A percentile compares a stretch with the other conserved stretches of the same genome.
Evolutionary conservation across 371 early-diverging fungal species (phyloP).

Genomic region (Mortierella sp.): DNA sequence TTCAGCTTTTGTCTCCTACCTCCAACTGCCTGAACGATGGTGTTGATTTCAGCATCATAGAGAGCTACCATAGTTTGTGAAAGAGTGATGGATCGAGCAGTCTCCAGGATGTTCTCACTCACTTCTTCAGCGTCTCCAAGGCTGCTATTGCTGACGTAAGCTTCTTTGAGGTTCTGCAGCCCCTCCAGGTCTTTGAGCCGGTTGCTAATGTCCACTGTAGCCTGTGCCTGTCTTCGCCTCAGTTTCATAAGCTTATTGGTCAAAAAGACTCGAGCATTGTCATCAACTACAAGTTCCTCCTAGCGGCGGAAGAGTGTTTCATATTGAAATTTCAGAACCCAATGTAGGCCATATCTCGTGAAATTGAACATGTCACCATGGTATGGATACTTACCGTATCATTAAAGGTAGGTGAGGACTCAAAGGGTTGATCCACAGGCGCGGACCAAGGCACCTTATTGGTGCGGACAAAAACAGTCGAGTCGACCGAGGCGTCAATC

Average conservation of each 20-base stretch:
- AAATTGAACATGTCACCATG: background rate
- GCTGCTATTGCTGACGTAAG: slow-evolving; percentile 57
- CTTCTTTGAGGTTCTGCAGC: slow-evolving; percentile 59
- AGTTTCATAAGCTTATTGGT: slow-evolving; percentile 74
- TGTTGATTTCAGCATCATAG: slow-evolving; percentile 67
- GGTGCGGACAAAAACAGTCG: slow-evolving; percentile 62
- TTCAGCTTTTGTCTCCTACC: slow-evolving; percentile 40
- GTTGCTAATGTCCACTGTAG: slow-evolving; percentile 62
- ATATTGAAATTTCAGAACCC: background rate
- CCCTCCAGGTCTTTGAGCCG: slow-evolving; percentile 66
- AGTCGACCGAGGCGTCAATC: slow-evolving; percentile 66
- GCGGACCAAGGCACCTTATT: slow-evolving; percentile 56
- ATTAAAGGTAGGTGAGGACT: slow-evolving; percentile 51
- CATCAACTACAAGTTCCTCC: slow-evolving; percentile 70
- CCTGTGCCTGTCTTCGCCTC: slow-evolving; percentile 58
- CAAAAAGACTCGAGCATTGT: slow-evolving; percentile 68
- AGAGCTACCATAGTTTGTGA: slow-evolving; percentile 65
- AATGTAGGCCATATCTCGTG: background rate
- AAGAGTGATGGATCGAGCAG: slow-evolving; percentile 62
- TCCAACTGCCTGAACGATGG: slow-evolving; percentile 72
- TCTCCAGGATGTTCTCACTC: slow-evolving; percentile 62
- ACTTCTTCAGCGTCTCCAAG: slow-evolving; percentile 61
- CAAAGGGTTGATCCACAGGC: slow-evolving; percentile 57
- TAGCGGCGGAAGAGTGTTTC: slow-evolving; percentile 22
- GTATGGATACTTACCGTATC: slow-evolving; percentile 49